A percentile compares a stretch with the other conserved stretches of the same genome.
Evolutionary conservation across 495 filamentous ascomycete genomes (phyloP).

Genomic region (Penicillium samsonianum): DNA sequence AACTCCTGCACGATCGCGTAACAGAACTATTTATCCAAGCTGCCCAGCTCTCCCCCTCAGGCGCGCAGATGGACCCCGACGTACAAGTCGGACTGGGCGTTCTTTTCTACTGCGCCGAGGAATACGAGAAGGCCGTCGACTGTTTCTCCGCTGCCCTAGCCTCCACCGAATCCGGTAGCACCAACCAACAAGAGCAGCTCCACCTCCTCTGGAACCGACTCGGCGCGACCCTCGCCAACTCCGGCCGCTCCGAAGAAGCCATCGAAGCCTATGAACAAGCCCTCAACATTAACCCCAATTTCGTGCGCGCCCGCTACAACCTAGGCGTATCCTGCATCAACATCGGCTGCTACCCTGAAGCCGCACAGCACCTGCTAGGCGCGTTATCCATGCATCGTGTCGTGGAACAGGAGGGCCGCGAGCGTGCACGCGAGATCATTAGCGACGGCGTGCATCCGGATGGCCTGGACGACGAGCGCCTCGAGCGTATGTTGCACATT

Average conservation of each 20-base stretch:
- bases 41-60: slow-evolving; percentile 84
- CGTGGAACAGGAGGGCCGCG: slow-evolving; percentile 79
- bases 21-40: slow-evolving; percentile 88
- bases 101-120: slow-evolving; percentile 95
- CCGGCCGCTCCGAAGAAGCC: slow-evolving; percentile 87
- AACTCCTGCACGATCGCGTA: slow-evolving; percentile 84
- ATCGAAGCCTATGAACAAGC: slow-evolving; percentile 96
- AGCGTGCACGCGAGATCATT: slow-evolving; percentile 81
- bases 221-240: slow-evolving; percentile 94
- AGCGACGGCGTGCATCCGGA: slow-evolving; percentile 54
- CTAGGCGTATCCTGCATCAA: slow-evolving; percentile 96
- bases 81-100: slow-evolving; percentile 97
- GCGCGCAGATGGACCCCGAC: slow-evolving; percentile 91
- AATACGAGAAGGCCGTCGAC: slow-evolving; percentile 98
- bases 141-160: slow-evolving; percentile 92
- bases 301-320: slow-evolving; percentile 95
- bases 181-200: slow-evolving; percentile 73
- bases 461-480: slow-evolving; percentile 62
- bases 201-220: slow-evolving; percentile 98
- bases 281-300: slow-evolving; percentile 84
- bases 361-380: slow-evolving; percentile 90
- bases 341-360: slow-evolving; percentile 90
- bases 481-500: slow-evolving; percentile 73
- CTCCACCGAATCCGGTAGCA: slow-evolving; percentile 72
- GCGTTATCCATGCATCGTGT: slow-evolving; percentile 96